A percentile compares a stretch with the other conserved stretches of the same genome.
phyloP scores from a whole-genome alignment of 306 rosid genomes.

The Pyrus betulifolia region DNA sequence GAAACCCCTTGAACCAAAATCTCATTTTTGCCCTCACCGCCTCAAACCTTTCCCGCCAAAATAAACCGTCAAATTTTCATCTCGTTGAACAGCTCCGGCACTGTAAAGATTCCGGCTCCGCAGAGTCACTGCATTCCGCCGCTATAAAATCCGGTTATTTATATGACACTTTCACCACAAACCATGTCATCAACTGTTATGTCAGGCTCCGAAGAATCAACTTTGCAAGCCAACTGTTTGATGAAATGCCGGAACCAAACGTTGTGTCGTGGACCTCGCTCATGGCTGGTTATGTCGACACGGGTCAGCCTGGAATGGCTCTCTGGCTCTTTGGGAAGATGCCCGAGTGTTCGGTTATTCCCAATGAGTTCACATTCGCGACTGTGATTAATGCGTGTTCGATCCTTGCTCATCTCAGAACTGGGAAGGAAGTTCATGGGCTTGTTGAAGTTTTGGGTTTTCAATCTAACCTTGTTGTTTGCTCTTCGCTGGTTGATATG shows the following conservation, averaged over 20 bases:
- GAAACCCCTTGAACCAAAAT: conserved; percentile 5
- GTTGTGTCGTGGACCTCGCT: conserved; percentile 82
- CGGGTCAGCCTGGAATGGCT: conserved; percentile 35
- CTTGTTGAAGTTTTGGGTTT: conserved; percentile 42
- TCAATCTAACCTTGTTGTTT: conserved; percentile 40
- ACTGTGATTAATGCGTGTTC: conserved; percentile 71
- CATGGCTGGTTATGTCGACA: conserved; percentile 48
- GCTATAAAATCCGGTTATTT: conserved; percentile 41
- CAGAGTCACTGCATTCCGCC: conserved; percentile 38
- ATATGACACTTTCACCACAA: conserved; percentile 38
- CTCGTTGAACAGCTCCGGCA: conserved; percentile 39
- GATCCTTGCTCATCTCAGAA: conserved; percentile 34
- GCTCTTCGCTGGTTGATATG: conserved; percentile 77
- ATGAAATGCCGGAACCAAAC: conserved; percentile 50
- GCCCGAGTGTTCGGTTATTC: conserved; percentile 34
- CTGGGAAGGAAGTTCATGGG: conserved; percentile 51
- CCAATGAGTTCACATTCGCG: conserved; percentile 64
- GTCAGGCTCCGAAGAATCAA: conserved; percentile 31
- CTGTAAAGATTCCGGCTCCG: conserved; percentile 33
- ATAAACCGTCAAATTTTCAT: conserved; percentile 18
- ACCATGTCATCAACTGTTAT: conserved; percentile 56
- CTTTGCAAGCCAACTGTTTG: conserved; percentile 51
- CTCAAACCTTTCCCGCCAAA: conserved; percentile 27
- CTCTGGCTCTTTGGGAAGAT: conserved; percentile 40
- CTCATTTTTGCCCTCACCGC: conserved; percentile 21